Conservation (phyloP, 1,284 basidiomycete genomes). For the Boletus sp. region DNA sequence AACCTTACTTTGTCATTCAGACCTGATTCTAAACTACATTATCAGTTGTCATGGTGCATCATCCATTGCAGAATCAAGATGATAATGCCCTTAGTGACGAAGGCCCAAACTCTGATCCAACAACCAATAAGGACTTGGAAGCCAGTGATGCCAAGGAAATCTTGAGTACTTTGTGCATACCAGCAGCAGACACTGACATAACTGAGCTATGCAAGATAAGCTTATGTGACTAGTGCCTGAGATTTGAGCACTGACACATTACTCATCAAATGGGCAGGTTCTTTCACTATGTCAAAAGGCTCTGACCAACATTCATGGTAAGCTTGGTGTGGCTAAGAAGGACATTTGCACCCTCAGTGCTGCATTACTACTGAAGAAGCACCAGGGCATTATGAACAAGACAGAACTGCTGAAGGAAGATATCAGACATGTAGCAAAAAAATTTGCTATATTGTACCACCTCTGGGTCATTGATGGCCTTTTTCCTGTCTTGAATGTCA, state of each 20-base stretch:
- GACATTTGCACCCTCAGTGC: neutral
- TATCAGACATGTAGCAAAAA: conserved; percentile 2
- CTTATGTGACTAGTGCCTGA: neutral
- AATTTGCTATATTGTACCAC: neutral
- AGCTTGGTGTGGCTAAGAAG: neutral
- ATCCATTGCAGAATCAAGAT: too few species aligned
- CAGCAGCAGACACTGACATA: neutral
- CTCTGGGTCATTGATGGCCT: conserved; percentile 6
- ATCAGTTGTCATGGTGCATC: too few species aligned
- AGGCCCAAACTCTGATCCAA: too few species aligned
- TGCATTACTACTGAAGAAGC: neutral
- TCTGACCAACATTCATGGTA: neutral
- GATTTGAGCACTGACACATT: neutral
- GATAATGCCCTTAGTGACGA: too few species aligned
- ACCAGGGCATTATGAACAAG: neutral
- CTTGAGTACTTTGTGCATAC: neutral
- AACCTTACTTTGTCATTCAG: too few species aligned
- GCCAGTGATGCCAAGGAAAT: neutral
- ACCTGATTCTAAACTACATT: too few species aligned
- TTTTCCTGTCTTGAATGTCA: neutral
- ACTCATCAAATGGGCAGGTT: neutral
- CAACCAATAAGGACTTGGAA: neutral
- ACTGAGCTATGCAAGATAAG: neutral
- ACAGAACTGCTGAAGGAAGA: neutral
- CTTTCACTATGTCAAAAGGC: neutral